phyloP scores from a whole-genome alignment of 352 stramenopile species.

The Phytophthora hibernalis region DNA sequence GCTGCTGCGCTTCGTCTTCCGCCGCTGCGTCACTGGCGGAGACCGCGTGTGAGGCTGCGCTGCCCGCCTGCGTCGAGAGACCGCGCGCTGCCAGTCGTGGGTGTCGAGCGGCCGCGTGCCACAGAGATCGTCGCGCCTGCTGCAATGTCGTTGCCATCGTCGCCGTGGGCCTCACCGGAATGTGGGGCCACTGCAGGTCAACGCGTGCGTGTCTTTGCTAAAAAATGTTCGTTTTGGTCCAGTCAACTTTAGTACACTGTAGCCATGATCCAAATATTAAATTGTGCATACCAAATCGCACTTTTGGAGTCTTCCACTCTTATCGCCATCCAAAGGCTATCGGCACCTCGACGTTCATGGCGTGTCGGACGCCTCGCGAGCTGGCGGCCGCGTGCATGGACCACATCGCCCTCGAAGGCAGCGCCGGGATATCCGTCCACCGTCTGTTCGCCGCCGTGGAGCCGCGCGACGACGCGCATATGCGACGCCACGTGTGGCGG shows the following conservation, averaged over 20 bases:
- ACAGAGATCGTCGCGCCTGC: slow-evolving; percentile 29
- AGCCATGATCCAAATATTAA: slow-evolving; percentile 12
- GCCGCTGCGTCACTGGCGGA: neutral
- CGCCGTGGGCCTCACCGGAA: slow-evolving; percentile 12
- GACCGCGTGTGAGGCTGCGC: slow-evolving; percentile 5
- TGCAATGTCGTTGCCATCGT: slow-evolving; percentile 34
- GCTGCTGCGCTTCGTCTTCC: neutral
- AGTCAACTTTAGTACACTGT: neutral
- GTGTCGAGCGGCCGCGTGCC: slow-evolving; percentile 13
- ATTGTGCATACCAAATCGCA: neutral
- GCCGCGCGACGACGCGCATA: slow-evolving; percentile 38
- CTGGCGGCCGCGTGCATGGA: slow-evolving; percentile 70
- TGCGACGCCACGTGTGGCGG: slow-evolving; percentile 66
- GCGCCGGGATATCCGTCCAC: slow-evolving; percentile 46
- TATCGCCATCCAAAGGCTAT: slow-evolving; percentile 26
- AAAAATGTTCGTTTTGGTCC: neutral
- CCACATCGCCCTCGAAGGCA: slow-evolving; percentile 67
- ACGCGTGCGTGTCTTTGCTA: slow-evolving; percentile 23
- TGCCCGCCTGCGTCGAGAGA: neutral
- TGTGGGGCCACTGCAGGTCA: slow-evolving; percentile 21
- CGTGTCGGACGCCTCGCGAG: slow-evolving; percentile 38
- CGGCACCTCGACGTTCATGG: slow-evolving; percentile 14
- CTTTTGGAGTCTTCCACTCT: slow-evolving; percentile 4
- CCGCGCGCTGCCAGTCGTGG: neutral
- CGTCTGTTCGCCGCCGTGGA: slow-evolving; percentile 55